Evolutionary conservation across 2,329 filamentous ascomycete genomes (phyloP).

Genomic region (Cercospora sp.): DNA sequence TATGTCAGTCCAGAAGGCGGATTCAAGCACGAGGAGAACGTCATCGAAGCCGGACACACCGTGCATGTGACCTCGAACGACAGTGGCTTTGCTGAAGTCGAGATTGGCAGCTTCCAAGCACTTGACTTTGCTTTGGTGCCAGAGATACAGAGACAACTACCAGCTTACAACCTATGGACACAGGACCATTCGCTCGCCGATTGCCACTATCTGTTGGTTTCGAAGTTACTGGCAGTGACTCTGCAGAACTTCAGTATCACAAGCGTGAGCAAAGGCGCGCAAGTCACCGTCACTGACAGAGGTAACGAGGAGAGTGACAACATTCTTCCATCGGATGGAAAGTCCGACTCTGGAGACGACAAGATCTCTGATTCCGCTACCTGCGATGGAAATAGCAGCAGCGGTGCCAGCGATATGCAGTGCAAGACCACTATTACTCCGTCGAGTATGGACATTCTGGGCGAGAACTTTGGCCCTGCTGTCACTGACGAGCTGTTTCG

Average conservation of each 20-base stretch:
- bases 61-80: slow-evolving; percentile 1
- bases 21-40: not conserved
- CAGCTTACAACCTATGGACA: slow-evolving; percentile 15
- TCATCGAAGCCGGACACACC: not conserved
- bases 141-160: slow-evolving; percentile 14
- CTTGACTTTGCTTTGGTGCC: slow-evolving; percentile 5
- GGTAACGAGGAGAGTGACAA: not conserved
- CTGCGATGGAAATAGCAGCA: not conserved
- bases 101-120: slow-evolving; percentile 8
- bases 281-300: not conserved
- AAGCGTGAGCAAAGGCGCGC: not conserved
- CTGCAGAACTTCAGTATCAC: slow-evolving; percentile 8
- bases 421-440: not conserved
- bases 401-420: not conserved
- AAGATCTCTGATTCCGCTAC: not conserved
- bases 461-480: slow-evolving; percentile 11
- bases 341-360: not conserved
- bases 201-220: slow-evolving; percentile 12
- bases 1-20: slow-evolving; percentile 15
- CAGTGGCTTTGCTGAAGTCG: not conserved
- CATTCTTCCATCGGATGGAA: not conserved
- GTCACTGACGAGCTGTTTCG: slow-evolving; percentile 3
- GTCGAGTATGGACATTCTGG: slow-evolving; percentile 9
- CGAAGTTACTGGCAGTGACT: slow-evolving; percentile 4
- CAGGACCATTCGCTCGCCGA: slow-evolving; percentile 8